Evolutionary conservation across 371 early-diverging fungal species (phyloP).

Genomic region (Mortierella sp.): DNA sequence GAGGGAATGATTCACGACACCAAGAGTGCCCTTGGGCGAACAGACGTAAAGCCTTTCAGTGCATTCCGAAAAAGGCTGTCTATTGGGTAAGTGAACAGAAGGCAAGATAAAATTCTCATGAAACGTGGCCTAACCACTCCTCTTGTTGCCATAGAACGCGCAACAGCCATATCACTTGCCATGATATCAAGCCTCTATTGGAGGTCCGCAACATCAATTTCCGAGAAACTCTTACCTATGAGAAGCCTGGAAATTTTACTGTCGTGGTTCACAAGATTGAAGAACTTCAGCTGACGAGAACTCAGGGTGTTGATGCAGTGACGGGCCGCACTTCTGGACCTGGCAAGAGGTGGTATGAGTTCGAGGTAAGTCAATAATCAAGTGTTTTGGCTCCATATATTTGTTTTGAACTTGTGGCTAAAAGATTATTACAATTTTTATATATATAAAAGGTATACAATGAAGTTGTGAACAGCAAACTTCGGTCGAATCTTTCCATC

Average conservation of each 20-base stretch:
- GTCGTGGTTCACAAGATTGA: constrained; percentile 31
- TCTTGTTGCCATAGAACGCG: constrained; percentile 18
- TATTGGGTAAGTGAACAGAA: constrained; percentile 19
- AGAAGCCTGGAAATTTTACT: constrained; percentile 12
- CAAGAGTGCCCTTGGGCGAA: constrained; percentile 38
- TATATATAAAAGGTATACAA: constrained; percentile 17
- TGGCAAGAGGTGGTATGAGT: constrained; percentile 41
- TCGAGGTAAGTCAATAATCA: constrained; percentile 27
- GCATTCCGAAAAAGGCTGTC: constrained; percentile 43
- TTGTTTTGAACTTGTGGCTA: neutral
- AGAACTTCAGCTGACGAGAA: constrained; percentile 26
- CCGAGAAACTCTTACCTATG: constrained; percentile 23
- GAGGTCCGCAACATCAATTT: constrained; percentile 27
- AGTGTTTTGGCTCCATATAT: neutral
- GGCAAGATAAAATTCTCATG: too few relatives aligned
- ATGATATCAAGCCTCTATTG: constrained; percentile 22
- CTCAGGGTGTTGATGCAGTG: constrained; percentile 18
- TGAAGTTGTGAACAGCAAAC: constrained; percentile 3
- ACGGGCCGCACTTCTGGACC: constrained; percentile 16
- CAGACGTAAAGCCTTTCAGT: constrained; percentile 48
- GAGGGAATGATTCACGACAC: constrained; percentile 31
- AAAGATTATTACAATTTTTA: neutral
- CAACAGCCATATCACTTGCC: constrained; percentile 48
- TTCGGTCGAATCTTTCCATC: constrained; percentile 26
- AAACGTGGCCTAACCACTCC: neutral